A percentile compares a stretch with the other conserved stretches of the same genome.
Conservation (phyloP, 495 filamentous ascomycete species). For the Pyrenula aspistea region DNA sequence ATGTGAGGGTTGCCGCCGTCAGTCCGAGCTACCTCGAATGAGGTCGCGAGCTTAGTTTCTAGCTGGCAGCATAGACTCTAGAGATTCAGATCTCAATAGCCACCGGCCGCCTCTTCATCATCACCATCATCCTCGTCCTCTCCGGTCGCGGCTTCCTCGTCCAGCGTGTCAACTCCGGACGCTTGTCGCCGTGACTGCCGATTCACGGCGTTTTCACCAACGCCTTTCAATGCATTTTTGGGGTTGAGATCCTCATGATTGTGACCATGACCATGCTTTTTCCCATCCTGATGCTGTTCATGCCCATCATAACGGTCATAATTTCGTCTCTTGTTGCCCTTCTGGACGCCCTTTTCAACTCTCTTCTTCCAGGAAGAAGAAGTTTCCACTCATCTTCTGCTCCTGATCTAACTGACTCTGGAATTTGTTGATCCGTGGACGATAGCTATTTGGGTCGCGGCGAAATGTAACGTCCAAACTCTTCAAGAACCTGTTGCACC, state of each 20-base stretch:
- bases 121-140: constrained; percentile 44
- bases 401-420: constrained; percentile 94
- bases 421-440: constrained; percentile 95
- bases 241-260: constrained; percentile 12
- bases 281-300: constrained; percentile 26
- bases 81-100: background rate
- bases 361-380: constrained; percentile 92
- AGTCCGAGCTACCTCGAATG: too few species aligned
- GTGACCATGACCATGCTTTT: constrained; percentile 17
- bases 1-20: too few species aligned
- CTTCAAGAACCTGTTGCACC: constrained; percentile 93
- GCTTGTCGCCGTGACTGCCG: constrained; percentile 14
- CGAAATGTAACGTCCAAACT: constrained; percentile 96
- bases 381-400: constrained; percentile 89
- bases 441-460: constrained; percentile 89
- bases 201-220: constrained; percentile 30
- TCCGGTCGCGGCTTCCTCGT: constrained; percentile 29
- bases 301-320: constrained; percentile 28
- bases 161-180: constrained; percentile 18
- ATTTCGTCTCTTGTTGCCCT: constrained; percentile 29
- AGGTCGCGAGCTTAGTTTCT: too few species aligned
- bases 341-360: constrained; percentile 55
- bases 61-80: too few species aligned
- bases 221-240: constrained; percentile 29
- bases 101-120: background rate